A percentile compares a stretch with the other conserved stretches of the same genome.
These are phyloP conservation scores for Boletus barrowsii DNA, from an alignment of 768 basidiomycete genomes.

Conservation along the genomic window DNA sequence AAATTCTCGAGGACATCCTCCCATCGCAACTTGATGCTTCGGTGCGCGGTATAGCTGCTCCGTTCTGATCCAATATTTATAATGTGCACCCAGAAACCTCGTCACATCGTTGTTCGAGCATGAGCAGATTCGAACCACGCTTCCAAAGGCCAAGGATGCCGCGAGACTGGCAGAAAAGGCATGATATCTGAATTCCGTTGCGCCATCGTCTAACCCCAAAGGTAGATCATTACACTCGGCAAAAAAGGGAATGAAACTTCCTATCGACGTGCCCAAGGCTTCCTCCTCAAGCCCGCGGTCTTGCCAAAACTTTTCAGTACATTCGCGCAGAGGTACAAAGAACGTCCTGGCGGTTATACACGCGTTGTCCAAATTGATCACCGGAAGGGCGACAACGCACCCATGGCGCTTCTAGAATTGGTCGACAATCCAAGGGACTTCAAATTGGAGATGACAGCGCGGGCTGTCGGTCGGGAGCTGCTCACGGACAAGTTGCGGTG, in stretches of 20 bases:
- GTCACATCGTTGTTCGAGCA: slow-evolving; percentile 93
- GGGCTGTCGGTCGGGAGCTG: slow-evolving; percentile 83
- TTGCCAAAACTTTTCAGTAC: slow-evolving; percentile 82
- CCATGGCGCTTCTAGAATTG: slow-evolving; percentile 87
- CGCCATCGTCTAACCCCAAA: slow-evolving; percentile 4
- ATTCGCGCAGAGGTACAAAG: slow-evolving; percentile 75
- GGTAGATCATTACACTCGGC: slow-evolving; percentile 85
- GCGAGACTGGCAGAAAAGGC: slow-evolving; percentile 94
- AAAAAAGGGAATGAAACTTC: slow-evolving; percentile 77
- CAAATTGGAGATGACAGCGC: slow-evolving; percentile 83
- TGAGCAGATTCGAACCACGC: slow-evolving; percentile 92
- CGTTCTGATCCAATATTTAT: slow-evolving; percentile 4
- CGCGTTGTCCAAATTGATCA: slow-evolving; percentile 91
- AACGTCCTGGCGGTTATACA: slow-evolving; percentile 91
- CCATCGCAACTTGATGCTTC: slow-evolving; percentile 89
- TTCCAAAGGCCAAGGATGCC: slow-evolving; percentile 91
- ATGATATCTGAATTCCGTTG: not conserved
- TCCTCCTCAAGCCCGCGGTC: slow-evolving; percentile 69
- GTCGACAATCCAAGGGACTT: slow-evolving; percentile 92
- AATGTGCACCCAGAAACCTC: slow-evolving; percentile 60
- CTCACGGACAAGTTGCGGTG: slow-evolving; percentile 52
- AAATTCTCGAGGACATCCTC: slow-evolving; percentile 90
- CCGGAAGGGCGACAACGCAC: slow-evolving; percentile 89
- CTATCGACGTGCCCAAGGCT: slow-evolving; percentile 69
- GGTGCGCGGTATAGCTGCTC: slow-evolving; percentile 45